These are phyloP conservation scores for Xylaria curta DNA, from an alignment of 495 filamentous ascomycete species.

Conservation along the genomic window DNA sequence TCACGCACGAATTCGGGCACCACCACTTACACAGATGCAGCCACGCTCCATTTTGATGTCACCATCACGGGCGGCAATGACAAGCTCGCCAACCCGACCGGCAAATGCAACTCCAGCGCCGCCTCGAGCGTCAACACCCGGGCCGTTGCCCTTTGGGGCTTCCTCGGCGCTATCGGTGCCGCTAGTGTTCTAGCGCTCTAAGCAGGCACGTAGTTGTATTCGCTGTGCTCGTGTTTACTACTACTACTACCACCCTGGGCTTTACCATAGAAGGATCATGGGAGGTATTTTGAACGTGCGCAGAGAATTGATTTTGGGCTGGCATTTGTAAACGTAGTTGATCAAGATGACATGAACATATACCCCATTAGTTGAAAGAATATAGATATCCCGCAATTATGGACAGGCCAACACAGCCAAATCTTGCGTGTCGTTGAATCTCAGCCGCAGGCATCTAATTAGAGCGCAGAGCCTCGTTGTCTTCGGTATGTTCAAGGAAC, in stretches of 20 bases:
- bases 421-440: background rate
- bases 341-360: constrained; percentile 2
- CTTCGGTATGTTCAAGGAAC: background rate
- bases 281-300: background rate
- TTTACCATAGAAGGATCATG: background rate
- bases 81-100: constrained; percentile 21
- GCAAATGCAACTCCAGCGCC: constrained; percentile 16
- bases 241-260: background rate
- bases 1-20: background rate
- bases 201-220: background rate
- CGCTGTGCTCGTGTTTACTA: background rate
- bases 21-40: constrained; percentile 8
- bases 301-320: background rate
- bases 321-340: constrained; percentile 9
- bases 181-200: constrained; percentile 9
- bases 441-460: background rate
- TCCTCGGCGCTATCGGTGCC: constrained; percentile 20
- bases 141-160: constrained; percentile 23
- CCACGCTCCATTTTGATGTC: background rate
- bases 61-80: constrained; percentile 13
- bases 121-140: constrained; percentile 4
- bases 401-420: too few relatives aligned
- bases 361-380: constrained; percentile 17
- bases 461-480: background rate
- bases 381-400: background rate